These are phyloP conservation scores for Hyphodiscus hymeniophilus DNA, from an alignment of 495 filamentous ascomycete genomes.

Conservation along the genomic window DNA sequence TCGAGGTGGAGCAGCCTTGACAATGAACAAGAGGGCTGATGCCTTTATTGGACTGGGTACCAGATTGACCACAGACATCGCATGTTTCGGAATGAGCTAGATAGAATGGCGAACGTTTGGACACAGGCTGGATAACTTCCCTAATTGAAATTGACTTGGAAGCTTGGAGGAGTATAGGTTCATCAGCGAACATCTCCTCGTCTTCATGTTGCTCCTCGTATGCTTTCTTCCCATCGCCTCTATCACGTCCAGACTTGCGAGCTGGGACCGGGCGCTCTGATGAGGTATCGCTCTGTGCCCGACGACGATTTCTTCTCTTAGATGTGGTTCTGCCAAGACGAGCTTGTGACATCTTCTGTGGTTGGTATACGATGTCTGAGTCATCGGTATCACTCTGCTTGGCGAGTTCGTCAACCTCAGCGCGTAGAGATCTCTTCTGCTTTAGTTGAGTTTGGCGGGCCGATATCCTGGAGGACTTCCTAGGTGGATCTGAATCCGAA, in stretches of 20 bases:
- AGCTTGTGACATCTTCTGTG: conserved; percentile 3
- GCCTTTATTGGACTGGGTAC: conserved; percentile 46
- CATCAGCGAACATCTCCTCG: conserved; percentile 42
- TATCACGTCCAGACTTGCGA: conserved; percentile 44
- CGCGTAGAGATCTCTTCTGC: too few relatives aligned
- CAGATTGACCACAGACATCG: conserved; percentile 55
- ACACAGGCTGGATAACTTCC: conserved; percentile 55
- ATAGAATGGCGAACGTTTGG: conserved; percentile 52
- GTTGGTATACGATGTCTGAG: conserved; percentile 15
- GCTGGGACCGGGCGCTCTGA: conserved; percentile 28
- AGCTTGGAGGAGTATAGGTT: conserved; percentile 37
- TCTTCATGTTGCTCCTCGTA: conserved; percentile 62
- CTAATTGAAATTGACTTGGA: conserved; percentile 53
- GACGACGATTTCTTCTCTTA: neutral
- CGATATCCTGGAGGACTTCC: too few relatives aligned
- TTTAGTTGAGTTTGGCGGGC: too few relatives aligned
- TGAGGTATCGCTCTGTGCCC: conserved; percentile 4
- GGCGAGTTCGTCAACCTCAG: conserved; percentile 33
- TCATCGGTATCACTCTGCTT: conserved; percentile 20
- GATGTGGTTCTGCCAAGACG: conserved; percentile 1
- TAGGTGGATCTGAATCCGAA: conserved; percentile 1
- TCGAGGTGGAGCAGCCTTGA: conserved; percentile 80
- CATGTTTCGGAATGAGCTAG: conserved; percentile 60
- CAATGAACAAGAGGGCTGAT: conserved; percentile 62
- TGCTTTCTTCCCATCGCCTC: conserved; percentile 31